These are phyloP conservation scores for Dioscorea alata DNA, from an alignment of 106 monocot genomes.

Conservation along the genomic window DNA sequence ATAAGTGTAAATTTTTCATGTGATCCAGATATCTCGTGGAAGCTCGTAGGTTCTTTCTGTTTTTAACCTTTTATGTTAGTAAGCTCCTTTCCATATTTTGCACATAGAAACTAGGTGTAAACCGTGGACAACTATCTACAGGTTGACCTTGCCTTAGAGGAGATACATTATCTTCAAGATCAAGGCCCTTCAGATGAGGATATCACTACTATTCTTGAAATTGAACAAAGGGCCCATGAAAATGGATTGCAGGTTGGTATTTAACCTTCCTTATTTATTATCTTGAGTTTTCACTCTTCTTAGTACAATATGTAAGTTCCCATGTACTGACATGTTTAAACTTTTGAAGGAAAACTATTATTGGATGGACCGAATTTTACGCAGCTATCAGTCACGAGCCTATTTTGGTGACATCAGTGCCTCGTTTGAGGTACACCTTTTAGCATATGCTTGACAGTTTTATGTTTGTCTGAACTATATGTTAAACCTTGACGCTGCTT, in stretches of 20 bases:
- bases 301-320: constrained; percentile 2
- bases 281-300: not conserved
- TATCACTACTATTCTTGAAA: constrained; percentile 81
- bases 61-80: not conserved
- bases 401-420: constrained; percentile 77
- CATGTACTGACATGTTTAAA: not conserved
- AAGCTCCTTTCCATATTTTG: not conserved
- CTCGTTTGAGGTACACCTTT: constrained; percentile 61
- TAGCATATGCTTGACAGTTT: not conserved
- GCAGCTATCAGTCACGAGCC: constrained; percentile 85
- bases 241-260: constrained; percentile 88
- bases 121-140: constrained; percentile 17
- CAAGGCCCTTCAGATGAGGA: constrained; percentile 75
- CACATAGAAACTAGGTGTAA: too few species aligned
- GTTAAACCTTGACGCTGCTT: not conserved
- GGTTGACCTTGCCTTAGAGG: constrained; percentile 93
- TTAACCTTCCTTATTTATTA: not conserved
- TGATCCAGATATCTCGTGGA: constrained; percentile 87
- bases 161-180: constrained; percentile 80
- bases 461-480: not conserved
- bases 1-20: constrained; percentile 96
- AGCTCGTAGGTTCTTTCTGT: constrained; percentile 56
- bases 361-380: constrained; percentile 91
- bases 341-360: constrained; percentile 87
- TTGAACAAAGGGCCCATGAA: constrained; percentile 99